These are phyloP conservation scores for Fagus crenata DNA, from an alignment of 306 rosid species.

Conservation along the genomic window DNA sequence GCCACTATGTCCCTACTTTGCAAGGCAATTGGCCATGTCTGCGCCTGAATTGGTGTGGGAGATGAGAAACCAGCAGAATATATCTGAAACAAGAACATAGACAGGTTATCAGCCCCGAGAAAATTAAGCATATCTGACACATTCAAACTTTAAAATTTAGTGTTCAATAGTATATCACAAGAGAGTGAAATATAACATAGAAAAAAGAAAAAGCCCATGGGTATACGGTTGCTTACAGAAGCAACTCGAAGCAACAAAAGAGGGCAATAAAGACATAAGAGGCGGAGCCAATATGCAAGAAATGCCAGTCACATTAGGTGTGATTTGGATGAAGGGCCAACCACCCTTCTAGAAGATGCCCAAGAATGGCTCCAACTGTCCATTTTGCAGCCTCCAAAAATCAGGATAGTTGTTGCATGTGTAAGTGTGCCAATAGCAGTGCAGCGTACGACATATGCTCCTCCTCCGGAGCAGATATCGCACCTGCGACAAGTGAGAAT, in stretches of 20 bases:
- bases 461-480: constrained; percentile 99
- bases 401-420: constrained; percentile 91
- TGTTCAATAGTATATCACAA: constrained; percentile 24
- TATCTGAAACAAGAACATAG: constrained; percentile 60
- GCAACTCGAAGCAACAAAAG: constrained; percentile 98
- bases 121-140: constrained; percentile 21
- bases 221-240: constrained; percentile 98
- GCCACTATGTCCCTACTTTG: constrained; percentile 98
- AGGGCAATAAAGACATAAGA: constrained; percentile 85
- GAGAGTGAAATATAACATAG: constrained; percentile 26
- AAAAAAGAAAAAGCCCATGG: constrained; percentile 60
- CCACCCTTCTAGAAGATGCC: constrained; percentile 94
- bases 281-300: constrained; percentile 92
- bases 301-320: constrained; percentile 96
- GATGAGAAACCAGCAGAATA: constrained; percentile 85
- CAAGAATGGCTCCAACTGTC: constrained; percentile 97
- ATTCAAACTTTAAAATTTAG: constrained; percentile 24
- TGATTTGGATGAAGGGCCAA: constrained; percentile 88
- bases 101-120: constrained; percentile 38
- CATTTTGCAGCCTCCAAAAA: constrained; percentile 99
- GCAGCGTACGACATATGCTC: constrained; percentile 99
- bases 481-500: constrained; percentile 99
- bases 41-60: constrained; percentile 99
- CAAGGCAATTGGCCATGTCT: constrained; percentile 97
- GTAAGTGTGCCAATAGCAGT: constrained; percentile 93